Percentiles rank a stretch among this genome's conserved stretches.
Evolutionary conservation across 2,329 filamentous ascomycete genomes (phyloP).

Genomic region (Nemania sp.): DNA sequence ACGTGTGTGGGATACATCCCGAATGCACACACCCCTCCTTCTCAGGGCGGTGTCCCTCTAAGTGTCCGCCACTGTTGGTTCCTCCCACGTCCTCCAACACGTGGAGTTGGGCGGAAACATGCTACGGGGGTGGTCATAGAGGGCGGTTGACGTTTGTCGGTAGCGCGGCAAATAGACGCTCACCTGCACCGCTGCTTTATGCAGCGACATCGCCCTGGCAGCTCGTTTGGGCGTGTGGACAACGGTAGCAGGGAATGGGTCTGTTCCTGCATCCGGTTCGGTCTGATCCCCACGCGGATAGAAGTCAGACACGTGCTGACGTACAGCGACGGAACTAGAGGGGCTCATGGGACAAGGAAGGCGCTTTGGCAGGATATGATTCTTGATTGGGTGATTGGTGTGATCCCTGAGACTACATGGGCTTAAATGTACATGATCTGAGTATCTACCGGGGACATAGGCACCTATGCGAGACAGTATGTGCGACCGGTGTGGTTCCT

Average conservation of each 20-base stretch:
- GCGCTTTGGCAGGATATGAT: conserved; percentile 51
- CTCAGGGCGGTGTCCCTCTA: conserved; percentile 21
- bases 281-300: conserved; percentile 32
- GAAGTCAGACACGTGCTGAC: conserved; percentile 30
- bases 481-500: conserved; percentile 35
- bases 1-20: conserved; percentile 21
- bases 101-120: conserved; percentile 30
- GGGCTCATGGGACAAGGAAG: conserved; percentile 36
- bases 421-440: conserved; percentile 52
- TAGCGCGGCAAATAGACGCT: conserved; percentile 43
- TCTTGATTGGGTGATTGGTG: conserved; percentile 56
- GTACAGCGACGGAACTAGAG: conserved; percentile 32
- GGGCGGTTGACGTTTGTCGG: conserved; percentile 33
- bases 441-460: conserved; percentile 33
- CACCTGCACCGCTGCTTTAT: conserved; percentile 47
- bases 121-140: conserved; percentile 29
- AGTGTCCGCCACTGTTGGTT: conserved; percentile 30
- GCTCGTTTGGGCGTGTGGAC: conserved; percentile 34
- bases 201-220: conserved; percentile 28
- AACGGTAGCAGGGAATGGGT: conserved; percentile 27
- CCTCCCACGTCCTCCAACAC: conserved; percentile 34
- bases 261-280: conserved; percentile 40
- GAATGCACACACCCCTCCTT: conserved; percentile 40
- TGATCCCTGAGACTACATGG: conserved; percentile 39
- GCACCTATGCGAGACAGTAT: conserved; percentile 33